These are phyloP conservation scores for Bauhinia variegata DNA, from an alignment of 306 rosid species.

Conservation along the genomic window DNA sequence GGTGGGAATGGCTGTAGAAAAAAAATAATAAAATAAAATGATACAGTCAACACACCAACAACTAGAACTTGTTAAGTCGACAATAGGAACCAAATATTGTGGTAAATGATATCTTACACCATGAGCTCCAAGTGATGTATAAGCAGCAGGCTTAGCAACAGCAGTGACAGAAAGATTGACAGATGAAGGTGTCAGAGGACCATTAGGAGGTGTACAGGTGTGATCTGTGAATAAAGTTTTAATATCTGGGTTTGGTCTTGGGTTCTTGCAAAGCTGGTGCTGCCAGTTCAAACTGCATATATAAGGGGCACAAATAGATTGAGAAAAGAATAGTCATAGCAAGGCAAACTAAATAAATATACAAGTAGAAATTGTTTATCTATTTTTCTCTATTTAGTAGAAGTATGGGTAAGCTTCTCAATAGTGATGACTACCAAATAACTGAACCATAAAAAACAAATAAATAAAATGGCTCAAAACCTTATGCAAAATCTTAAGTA, in stretches of 20 bases:
- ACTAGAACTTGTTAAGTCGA: conserved; percentile 3
- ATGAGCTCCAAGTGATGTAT: conserved; percentile 72
- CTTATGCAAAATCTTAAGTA: conserved; percentile 13
- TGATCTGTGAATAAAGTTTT: conserved; percentile 85
- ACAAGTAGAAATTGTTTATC: too few relatives aligned
- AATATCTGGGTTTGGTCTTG: conserved; percentile 77
- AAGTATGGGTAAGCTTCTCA: conserved; percentile 6
- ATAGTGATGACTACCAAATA: conserved; percentile 20
- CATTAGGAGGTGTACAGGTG: conserved; percentile 68
- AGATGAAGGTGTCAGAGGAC: conserved; percentile 70
- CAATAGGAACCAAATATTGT: conserved; percentile 32
- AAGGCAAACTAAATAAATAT: conserved; percentile 24
- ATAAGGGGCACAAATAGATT: conserved; percentile 32
- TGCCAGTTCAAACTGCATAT: conserved; percentile 90
- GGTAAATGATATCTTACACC: conserved; percentile 67
- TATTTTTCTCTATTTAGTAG: too few relatives aligned
- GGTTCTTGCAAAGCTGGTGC: conserved; percentile 87
- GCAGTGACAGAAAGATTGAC: conserved; percentile 81
- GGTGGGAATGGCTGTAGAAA: conserved; percentile 74
- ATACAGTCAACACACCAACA: conserved; percentile 27
- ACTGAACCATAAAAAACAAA: not conserved
- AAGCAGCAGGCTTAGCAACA: conserved; percentile 77
- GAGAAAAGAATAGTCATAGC: conserved; percentile 16
- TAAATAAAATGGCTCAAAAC: conserved; percentile 14
- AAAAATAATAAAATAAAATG: conserved; percentile 22